phyloP scores from a whole-genome alignment of 805 yeast species.

The Blastobotrys chiropterorum region DNA sequence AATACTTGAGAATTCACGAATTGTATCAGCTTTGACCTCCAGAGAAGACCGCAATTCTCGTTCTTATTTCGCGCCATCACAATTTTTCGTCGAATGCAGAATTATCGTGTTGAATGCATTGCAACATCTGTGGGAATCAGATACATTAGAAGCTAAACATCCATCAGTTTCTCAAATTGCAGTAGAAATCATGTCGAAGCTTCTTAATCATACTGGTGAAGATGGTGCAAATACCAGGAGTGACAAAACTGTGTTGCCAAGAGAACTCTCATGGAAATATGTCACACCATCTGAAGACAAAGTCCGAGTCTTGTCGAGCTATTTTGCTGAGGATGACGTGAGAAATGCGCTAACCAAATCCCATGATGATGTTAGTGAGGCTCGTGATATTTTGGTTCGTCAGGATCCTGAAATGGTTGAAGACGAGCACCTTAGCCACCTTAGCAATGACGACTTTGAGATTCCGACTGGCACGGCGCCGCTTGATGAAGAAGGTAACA shows the following conservation, averaged over 20 bases:
- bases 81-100: constrained; percentile 29
- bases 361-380: constrained; percentile 10
- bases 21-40: constrained; percentile 17
- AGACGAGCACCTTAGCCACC: constrained; percentile 1
- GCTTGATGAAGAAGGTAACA: constrained; percentile 4
- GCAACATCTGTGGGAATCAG: constrained; percentile 16
- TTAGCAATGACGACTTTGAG: not conserved
- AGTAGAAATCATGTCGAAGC: constrained; percentile 14
- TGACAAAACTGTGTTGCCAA: constrained; percentile 15
- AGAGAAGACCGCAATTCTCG: constrained; percentile 21
- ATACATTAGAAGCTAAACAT: constrained; percentile 11
- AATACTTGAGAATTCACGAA: constrained; percentile 25
- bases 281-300: constrained; percentile 24
- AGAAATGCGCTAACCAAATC: constrained; percentile 8
- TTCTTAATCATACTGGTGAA: constrained; percentile 17
- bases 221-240: constrained; percentile 6
- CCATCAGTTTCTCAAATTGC: constrained; percentile 12
- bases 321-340: constrained; percentile 13
- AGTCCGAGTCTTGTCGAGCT: constrained; percentile 21
- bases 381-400: constrained; percentile 4
- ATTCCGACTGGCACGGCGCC: constrained; percentile 17
- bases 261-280: constrained; percentile 18
- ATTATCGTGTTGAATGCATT: constrained; percentile 18
- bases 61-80: constrained; percentile 24
- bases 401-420: not conserved